A percentile compares a stretch with the other conserved stretches of the same genome.
Evolutionary conservation across 331 rosid species (phyloP).

Genomic region (Arachis monticola): DNA sequence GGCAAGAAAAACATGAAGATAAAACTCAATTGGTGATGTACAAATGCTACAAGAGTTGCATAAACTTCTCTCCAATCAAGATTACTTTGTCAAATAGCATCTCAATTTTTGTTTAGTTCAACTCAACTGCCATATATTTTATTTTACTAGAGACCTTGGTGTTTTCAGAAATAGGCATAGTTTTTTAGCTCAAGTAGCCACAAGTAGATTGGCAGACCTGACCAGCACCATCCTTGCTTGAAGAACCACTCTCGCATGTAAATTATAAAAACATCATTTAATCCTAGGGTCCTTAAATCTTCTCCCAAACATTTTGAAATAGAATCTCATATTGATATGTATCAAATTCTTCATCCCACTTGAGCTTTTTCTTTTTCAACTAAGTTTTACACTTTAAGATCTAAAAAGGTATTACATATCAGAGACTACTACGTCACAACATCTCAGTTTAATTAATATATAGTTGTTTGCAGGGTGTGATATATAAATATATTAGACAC

Average conservation of each 20-base stretch:
- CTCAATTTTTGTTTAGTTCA: conserved; percentile 16
- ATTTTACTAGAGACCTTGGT: neutral
- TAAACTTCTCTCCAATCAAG: conserved; percentile 12
- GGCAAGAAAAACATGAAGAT: conserved; percentile 25
- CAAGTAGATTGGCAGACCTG: neutral
- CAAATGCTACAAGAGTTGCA: conserved; percentile 19
- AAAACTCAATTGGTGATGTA: neutral
- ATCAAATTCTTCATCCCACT: conserved; percentile 21
- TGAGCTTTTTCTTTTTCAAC: neutral
- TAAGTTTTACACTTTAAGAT: neutral
- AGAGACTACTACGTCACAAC: conserved; percentile 18
- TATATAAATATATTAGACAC: conserved; percentile 5
- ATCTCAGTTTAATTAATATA: conserved; percentile 1
- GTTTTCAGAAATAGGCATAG: neutral
- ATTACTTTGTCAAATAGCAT: neutral
- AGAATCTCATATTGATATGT: neutral
- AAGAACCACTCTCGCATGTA: conserved; percentile 19
- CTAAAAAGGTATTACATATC: conserved; percentile 15
- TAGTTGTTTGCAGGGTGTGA: neutral
- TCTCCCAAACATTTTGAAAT: neutral
- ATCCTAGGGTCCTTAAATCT: neutral
- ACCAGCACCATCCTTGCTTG: neutral
- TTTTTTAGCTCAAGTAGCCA: neutral
- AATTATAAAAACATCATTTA: conserved; percentile 5
- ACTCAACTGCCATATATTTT: conserved; percentile 7